These are phyloP conservation scores for Microbotryum lychnidis-dioicae DNA, from an alignment of 1,284 basidiomycete genomes.

Conservation along the genomic window DNA sequence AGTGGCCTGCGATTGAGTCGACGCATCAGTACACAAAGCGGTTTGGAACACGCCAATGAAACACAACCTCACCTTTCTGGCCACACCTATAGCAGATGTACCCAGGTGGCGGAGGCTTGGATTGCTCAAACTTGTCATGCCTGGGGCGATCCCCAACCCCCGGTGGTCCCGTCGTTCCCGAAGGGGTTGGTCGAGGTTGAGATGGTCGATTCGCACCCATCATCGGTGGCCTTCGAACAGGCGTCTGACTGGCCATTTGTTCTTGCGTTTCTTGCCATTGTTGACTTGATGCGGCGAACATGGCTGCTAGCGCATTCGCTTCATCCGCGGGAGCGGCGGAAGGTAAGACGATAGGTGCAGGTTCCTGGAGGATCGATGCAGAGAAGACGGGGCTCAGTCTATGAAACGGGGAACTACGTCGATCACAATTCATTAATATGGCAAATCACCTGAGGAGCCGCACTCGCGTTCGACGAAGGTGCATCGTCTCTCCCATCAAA, in stretches of 20 bases:
- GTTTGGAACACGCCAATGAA: slow-evolving; percentile 3
- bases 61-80: slow-evolving; percentile 67
- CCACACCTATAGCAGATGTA: slow-evolving; percentile 99
- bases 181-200: no score
- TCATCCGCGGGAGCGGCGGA: slow-evolving; percentile 52
- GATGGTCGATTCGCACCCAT: no score
- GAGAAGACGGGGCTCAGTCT: not conserved
- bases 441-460: no score
- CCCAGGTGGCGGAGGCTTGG: slow-evolving; percentile 61
- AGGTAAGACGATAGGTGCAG: slow-evolving; percentile 19
- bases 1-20: slow-evolving; percentile 61
- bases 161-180: no score
- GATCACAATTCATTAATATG: no score
- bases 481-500: slow-evolving; percentile 73
- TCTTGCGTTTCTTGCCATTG: slow-evolving; percentile 96
- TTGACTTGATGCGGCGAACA: slow-evolving; percentile 83
- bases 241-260: slow-evolving; percentile 83
- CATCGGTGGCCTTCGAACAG: no score
- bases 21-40: slow-evolving; percentile 5
- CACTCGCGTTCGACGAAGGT: not conserved
- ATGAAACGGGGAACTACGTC: no score
- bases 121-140: no score
- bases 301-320: slow-evolving; percentile 81
- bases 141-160: no score
- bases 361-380: slow-evolving; percentile 2